Evolutionary conservation across 805 yeast species (phyloP).

Genomic region (Blastobotrys mokoenaii): DNA sequence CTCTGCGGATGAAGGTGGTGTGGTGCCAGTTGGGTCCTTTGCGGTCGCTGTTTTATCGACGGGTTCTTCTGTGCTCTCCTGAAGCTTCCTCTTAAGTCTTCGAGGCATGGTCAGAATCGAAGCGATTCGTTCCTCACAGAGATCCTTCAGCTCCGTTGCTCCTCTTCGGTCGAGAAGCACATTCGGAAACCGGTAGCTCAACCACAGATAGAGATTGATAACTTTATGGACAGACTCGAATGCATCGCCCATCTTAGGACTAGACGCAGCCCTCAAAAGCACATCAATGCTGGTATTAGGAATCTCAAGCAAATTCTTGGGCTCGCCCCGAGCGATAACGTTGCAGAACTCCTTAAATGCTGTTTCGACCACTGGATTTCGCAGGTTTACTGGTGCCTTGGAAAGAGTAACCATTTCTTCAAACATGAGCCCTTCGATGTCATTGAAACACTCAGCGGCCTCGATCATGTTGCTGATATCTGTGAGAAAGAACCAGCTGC

Average conservation of each 20-base stretch:
- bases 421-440: constrained; percentile 37
- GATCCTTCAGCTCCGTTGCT: constrained; percentile 58
- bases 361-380: constrained; percentile 29
- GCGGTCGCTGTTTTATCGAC: no score
- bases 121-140: constrained; percentile 54
- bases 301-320: constrained; percentile 51
- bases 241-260: constrained; percentile 12
- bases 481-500: constrained; percentile 30
- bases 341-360: constrained; percentile 41
- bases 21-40: no score
- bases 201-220: constrained; percentile 70
- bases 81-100: not conserved
- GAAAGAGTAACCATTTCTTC: constrained; percentile 50
- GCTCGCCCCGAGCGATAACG: constrained; percentile 46
- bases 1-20: not conserved
- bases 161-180: constrained; percentile 68
- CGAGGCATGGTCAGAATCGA: not conserved
- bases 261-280: constrained; percentile 39
- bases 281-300: constrained; percentile 14
- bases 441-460: constrained; percentile 38
- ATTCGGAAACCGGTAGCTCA: constrained; percentile 78
- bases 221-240: constrained; percentile 63
- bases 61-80: no score
- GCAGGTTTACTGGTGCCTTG: constrained; percentile 52
- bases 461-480: constrained; percentile 33